These are phyloP conservation scores for Fragilariopsis cylindrus DNA, from an alignment of 108 stramenopile species.

Conservation along the genomic window DNA sequence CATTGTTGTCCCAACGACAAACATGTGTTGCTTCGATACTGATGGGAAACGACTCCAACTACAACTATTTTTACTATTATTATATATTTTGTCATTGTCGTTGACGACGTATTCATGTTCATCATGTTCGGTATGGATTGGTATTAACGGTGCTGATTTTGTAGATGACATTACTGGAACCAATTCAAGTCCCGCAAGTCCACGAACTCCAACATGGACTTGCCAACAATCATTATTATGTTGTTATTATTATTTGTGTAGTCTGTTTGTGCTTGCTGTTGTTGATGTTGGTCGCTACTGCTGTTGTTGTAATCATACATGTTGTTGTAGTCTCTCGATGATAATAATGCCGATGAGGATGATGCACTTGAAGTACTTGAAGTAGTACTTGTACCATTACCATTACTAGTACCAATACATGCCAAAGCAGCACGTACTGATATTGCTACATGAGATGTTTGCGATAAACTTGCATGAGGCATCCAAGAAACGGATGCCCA, in stretches of 20 bases:
- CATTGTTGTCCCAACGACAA: constrained; percentile 34
- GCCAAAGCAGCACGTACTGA: constrained; percentile 38
- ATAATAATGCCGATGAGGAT: not conserved
- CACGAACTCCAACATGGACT: constrained; percentile 19
- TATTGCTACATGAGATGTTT: constrained; percentile 50
- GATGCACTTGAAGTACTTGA: not conserved
- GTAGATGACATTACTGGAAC: constrained; percentile 31
- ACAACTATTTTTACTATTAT: not conserved
- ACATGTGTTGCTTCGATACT: constrained; percentile 31
- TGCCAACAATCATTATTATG: constrained; percentile 12
- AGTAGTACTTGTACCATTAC: not conserved
- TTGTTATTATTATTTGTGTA: not conserved
- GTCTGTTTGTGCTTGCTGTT: not conserved
- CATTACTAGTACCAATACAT: not conserved
- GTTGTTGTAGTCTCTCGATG: too few species aligned
- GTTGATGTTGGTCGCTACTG: too few species aligned
- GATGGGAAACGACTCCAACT: constrained; percentile 16
- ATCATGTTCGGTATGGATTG: not conserved
- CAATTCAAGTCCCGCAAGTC: constrained; percentile 34
- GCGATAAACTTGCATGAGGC: constrained; percentile 54
- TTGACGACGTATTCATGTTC: not conserved
- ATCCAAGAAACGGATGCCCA: constrained; percentile 63
- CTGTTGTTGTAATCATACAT: too few species aligned
- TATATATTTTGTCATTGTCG: not conserved
- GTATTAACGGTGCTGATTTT: not conserved